phyloP scores from a whole-genome alignment of 352 stramenopile genomes.

The Phytophthora palmivora region DNA sequence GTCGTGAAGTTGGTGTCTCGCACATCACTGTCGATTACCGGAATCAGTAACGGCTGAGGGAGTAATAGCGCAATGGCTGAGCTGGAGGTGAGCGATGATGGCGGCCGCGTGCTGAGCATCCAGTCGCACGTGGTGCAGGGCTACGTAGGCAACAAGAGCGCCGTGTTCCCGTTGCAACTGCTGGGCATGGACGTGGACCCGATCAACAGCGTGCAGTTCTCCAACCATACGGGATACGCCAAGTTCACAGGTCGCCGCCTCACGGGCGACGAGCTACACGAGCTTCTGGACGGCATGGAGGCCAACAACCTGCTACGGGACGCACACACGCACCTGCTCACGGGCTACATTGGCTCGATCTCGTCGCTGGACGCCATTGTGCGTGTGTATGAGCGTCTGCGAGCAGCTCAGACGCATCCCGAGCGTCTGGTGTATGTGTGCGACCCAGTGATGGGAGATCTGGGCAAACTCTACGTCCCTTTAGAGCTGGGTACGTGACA shows the following conservation, averaged over 20 bases:
- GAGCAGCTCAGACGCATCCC: conserved; percentile 55
- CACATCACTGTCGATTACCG: conserved; percentile 24
- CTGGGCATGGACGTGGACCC: conserved; percentile 88
- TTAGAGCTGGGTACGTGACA: conserved; percentile 65
- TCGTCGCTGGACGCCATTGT: conserved; percentile 79
- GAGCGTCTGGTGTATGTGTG: conserved; percentile 78
- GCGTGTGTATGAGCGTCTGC: conserved; percentile 64
- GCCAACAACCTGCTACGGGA: conserved; percentile 72
- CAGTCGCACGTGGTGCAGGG: conserved; percentile 90
- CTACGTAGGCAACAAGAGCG: conserved; percentile 90
- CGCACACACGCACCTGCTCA: conserved; percentile 83
- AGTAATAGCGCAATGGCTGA: conserved; percentile 20
- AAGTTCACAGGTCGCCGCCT: conserved; percentile 80
- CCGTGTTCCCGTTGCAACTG: conserved; percentile 85
- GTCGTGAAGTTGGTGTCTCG: conserved; percentile 13
- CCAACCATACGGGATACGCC: conserved; percentile 87
- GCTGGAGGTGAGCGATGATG: conserved; percentile 38
- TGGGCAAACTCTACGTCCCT: conserved; percentile 84
- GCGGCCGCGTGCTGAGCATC: conserved; percentile 84
- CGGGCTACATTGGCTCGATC: conserved; percentile 80
- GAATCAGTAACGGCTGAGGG: conserved; percentile 20
- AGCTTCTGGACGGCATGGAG: conserved; percentile 82
- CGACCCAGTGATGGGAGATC: conserved; percentile 85
- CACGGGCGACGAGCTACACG: conserved; percentile 74
- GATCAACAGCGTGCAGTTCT: conserved; percentile 91